These are phyloP conservation scores for Alternaria angustiovoidea DNA, from an alignment of 2,329 filamentous ascomycete species.

Conservation along the genomic window DNA sequence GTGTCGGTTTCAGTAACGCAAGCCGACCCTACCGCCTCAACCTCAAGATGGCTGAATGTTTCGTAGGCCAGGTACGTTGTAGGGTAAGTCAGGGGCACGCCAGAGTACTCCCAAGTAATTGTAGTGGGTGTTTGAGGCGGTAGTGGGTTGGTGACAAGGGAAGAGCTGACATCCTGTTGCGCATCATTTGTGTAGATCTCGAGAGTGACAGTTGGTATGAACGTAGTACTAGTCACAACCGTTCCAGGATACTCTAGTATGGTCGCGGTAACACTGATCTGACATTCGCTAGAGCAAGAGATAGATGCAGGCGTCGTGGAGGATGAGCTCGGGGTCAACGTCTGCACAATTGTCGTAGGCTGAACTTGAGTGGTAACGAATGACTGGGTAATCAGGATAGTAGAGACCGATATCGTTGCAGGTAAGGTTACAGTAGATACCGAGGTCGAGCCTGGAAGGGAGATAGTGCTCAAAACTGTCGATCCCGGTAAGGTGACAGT, in stretches of 20 bases:
- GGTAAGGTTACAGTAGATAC: slow-evolving; percentile 38
- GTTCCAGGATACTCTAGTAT: slow-evolving; percentile 38
- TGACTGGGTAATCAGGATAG: slow-evolving; percentile 24
- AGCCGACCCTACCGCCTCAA: slow-evolving; percentile 28
- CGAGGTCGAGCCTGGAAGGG: slow-evolving; percentile 17
- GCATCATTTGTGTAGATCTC: slow-evolving; percentile 28
- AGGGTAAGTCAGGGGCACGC: slow-evolving; percentile 41
- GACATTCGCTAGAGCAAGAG: slow-evolving; percentile 39
- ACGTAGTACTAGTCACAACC: slow-evolving; percentile 28
- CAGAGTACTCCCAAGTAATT: slow-evolving; percentile 40
- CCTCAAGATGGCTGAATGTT: slow-evolving; percentile 39
- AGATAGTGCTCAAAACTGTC: slow-evolving; percentile 14
- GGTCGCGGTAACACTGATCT: slow-evolving; percentile 44
- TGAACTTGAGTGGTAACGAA: slow-evolving; percentile 28
- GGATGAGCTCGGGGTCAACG: slow-evolving; percentile 26
- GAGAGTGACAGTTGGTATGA: slow-evolving; percentile 30
- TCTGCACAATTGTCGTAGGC: slow-evolving; percentile 34
- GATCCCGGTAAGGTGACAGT: slow-evolving; percentile 28
- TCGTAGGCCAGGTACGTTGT: slow-evolving; percentile 44
- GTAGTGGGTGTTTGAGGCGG: slow-evolving; percentile 21
- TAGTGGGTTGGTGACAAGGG: slow-evolving; percentile 18
- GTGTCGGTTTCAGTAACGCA: slow-evolving; percentile 30
- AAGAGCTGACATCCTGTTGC: slow-evolving; percentile 20
- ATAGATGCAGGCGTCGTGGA: slow-evolving; percentile 26
- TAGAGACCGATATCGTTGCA: slow-evolving; percentile 31